Base-by-base conservation (phyloP, 2,329 filamentous ascomycete species). In the Zymoseptoria tritici region DNA sequence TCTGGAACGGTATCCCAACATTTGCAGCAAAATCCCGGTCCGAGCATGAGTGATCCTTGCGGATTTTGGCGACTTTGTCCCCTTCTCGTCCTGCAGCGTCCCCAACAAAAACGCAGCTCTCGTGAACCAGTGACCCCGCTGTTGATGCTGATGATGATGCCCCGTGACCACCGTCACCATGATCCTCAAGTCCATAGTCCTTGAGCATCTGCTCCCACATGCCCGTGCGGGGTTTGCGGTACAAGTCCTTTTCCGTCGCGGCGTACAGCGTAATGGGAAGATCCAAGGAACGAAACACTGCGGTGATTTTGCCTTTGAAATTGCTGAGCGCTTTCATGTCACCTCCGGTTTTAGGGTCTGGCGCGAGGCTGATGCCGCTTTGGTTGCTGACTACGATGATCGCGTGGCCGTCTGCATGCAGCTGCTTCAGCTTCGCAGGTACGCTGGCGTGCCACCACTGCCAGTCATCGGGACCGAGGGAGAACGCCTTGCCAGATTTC, bases 331-430 rank as follows among this genome's bases (percentile, higher is more conserved):
- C 86, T 60, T 86, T 86, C 60, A 85, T 85, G 68, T 86, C 81
- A 29, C 76, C 78, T 66, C 88, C 89, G 4, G 88, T 83, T 31
- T 64, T 64, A 56, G 90, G 84, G 20, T 85, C 82, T 57, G 90
- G 84, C 19, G 84, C 81, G 63, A 97, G 78, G 16, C 83, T 88
- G 52, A 99, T 80, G 13, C 89, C 91, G 55, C 82, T 92, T 74
- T 99, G 94, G 73, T 99, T 99, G 63, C 90, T 95, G 55, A 99
- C 76, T 54, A 97, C 83, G 19, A 90, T 83, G 11, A 97, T 76
- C 52, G 83, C 83, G 74, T 89, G 95, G 29, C 88, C 90, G 66
- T 94, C 83, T 9, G 84, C 78, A 68, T 90, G 83, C 1, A 97
- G 78, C 60, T 85, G 78, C 64, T 81, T 83, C 19, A 99, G 73